phyloP scores from a whole-genome alignment of 1,139 yeast genomes.

The Suhomyces ambrosiae region DNA sequence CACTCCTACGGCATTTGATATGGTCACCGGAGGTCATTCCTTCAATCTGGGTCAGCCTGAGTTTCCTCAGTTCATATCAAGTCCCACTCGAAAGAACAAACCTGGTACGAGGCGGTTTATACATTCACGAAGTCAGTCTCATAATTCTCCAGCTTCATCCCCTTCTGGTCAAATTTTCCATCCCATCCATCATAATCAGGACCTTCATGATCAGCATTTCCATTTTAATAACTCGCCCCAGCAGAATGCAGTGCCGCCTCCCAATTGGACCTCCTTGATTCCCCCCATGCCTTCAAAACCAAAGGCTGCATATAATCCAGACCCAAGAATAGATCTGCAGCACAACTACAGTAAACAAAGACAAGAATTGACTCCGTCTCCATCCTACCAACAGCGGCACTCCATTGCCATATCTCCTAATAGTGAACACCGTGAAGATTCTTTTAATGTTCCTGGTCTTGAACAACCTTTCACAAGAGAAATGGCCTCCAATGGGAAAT shows the following conservation, averaged over 20 bases:
- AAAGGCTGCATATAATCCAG: slow-evolving; percentile 14
- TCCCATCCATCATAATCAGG: slow-evolving; percentile 21
- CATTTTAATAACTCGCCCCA: slow-evolving; percentile 8
- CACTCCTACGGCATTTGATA: no score
- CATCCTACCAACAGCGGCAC: slow-evolving; percentile 17
- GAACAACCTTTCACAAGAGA: slow-evolving; percentile 4
- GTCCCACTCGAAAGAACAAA: slow-evolving; percentile 13
- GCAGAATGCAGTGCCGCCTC: slow-evolving; percentile 3
- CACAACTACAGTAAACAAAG: background rate
- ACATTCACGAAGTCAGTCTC: slow-evolving; percentile 20
- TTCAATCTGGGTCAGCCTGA: slow-evolving; percentile 2
- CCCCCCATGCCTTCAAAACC: slow-evolving; percentile 30
- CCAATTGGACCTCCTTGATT: slow-evolving; percentile 30
- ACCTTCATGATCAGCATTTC: slow-evolving; percentile 10
- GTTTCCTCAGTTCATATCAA: slow-evolving; percentile 7
- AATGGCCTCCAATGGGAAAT: slow-evolving; percentile 1
- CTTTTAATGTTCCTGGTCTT: background rate
- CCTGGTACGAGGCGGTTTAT: slow-evolving; percentile 10
- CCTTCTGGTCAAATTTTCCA: slow-evolving; percentile 17
- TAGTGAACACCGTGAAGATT: slow-evolving; percentile 9
- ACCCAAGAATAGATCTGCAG: background rate
- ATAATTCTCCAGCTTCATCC: slow-evolving; percentile 18
- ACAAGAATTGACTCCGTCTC: slow-evolving; percentile 2
- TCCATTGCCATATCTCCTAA: slow-evolving; percentile 23
- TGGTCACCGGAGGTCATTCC: background rate